A percentile compares a stretch with the other conserved stretches of the same genome.
Conservation (phyloP, 2,329 filamentous ascomycete species). For the Keithomyces neogunnii region DNA sequence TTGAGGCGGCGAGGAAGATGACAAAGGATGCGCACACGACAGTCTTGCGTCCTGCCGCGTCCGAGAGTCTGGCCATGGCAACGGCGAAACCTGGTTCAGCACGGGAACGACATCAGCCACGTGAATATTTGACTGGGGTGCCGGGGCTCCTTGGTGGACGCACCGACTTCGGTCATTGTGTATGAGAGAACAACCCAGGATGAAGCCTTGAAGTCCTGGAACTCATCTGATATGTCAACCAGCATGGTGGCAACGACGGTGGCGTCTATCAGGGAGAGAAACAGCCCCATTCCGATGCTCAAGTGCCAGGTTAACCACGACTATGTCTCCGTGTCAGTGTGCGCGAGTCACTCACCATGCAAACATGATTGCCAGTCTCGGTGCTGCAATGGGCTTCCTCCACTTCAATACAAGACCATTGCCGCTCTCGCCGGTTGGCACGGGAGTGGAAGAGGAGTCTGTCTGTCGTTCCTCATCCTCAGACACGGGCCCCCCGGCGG, state of each 20-base stretch:
- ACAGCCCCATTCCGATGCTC: constrained; percentile 44
- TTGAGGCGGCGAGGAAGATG: constrained; percentile 48
- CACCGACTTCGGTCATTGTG: constrained; percentile 47
- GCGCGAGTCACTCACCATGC: constrained; percentile 4
- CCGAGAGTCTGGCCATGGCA: constrained; percentile 42
- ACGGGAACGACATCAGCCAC: not conserved
- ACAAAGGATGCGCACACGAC: constrained; percentile 42
- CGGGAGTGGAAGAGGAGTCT: not conserved
- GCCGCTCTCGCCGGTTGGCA: not conserved
- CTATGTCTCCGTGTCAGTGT: not conserved
- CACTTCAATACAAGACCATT: constrained; percentile 6
- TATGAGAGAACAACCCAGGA: constrained; percentile 50
- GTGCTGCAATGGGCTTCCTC: constrained; percentile 11
- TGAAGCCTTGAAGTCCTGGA: constrained; percentile 33
- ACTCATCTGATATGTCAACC: constrained; percentile 44
- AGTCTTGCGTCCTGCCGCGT: constrained; percentile 42
- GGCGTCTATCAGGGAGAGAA: constrained; percentile 48
- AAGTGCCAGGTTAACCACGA: not conserved
- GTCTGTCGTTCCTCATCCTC: not conserved
- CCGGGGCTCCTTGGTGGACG: constrained; percentile 8
- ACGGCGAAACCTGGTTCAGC: constrained; percentile 28
- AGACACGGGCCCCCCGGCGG: not conserved
- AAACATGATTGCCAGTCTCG: constrained; percentile 10
- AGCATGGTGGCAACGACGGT: constrained; percentile 52
- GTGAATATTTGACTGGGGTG: not conserved